phyloP scores from a whole-genome alignment of 768 basidiomycete species.

The Termitomyces sp. region DNA sequence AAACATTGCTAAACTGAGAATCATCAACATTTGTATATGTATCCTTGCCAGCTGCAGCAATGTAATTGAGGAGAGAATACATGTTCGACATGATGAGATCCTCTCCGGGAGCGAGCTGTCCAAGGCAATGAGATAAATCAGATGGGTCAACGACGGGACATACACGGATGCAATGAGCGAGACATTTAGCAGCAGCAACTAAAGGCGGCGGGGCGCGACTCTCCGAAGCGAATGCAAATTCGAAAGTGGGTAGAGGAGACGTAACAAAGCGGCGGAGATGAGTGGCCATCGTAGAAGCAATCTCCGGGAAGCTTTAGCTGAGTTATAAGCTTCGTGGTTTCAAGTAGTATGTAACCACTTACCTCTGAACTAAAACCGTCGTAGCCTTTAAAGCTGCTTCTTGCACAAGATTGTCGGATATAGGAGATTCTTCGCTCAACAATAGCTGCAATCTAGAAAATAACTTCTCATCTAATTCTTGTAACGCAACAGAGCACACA shows the following conservation, averaged over 20 bases:
- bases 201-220: slow-evolving; percentile 75
- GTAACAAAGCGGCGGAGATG: slow-evolving; percentile 88
- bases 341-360: neutral
- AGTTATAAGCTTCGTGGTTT: neutral
- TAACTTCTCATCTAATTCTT: slow-evolving; percentile 65
- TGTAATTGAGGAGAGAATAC: slow-evolving; percentile 94
- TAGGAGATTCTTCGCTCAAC: slow-evolving; percentile 76
- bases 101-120: slow-evolving; percentile 78
- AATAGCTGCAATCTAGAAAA: slow-evolving; percentile 69
- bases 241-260: slow-evolving; percentile 83
- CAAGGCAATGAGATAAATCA: slow-evolving; percentile 4
- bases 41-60: slow-evolving; percentile 81
- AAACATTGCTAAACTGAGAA: slow-evolving; percentile 38
- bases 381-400: slow-evolving; percentile 88
- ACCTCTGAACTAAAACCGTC: slow-evolving; percentile 84
- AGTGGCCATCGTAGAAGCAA: slow-evolving; percentile 68
- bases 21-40: slow-evolving; percentile 50
- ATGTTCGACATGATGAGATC: slow-evolving; percentile 92
- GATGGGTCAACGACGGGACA: slow-evolving; percentile 13
- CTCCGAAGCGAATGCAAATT: slow-evolving; percentile 76
- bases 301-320: slow-evolving; percentile 67
- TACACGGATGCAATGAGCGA: slow-evolving; percentile 87
- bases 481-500: slow-evolving; percentile 71
- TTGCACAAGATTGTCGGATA: slow-evolving; percentile 81
- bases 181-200: slow-evolving; percentile 83